These are phyloP conservation scores for Triticum turgidum DNA, from an alignment of 176 grass and related monocot genomes.

Conservation along the genomic window DNA sequence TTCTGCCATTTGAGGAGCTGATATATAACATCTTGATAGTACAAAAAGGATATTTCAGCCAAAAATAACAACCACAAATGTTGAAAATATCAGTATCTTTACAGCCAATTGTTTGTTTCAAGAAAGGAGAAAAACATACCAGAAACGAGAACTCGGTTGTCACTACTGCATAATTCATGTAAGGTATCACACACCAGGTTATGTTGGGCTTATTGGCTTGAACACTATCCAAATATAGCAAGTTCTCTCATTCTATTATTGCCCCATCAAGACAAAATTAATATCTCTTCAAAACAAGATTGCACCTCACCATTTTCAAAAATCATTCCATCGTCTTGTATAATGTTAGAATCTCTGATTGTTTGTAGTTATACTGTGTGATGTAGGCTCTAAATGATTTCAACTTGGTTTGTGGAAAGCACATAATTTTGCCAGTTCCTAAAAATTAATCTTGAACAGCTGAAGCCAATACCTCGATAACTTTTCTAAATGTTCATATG, in stretches of 20 bases:
- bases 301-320: neutral
- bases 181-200: neutral
- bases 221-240: neutral
- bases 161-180: neutral
- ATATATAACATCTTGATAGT: too few relatives aligned
- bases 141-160: neutral
- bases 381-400: neutral
- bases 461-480: neutral
- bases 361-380: neutral
- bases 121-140: neutral
- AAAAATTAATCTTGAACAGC: neutral
- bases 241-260: neutral
- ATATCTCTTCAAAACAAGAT: neutral
- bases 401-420: neutral
- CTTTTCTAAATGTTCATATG: neutral
- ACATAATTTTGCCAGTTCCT: neutral
- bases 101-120: neutral
- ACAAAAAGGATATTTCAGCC: too few relatives aligned
- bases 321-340: neutral
- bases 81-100: neutral
- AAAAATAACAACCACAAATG: too few relatives aligned
- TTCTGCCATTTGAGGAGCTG: too few relatives aligned
- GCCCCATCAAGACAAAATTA: neutral
- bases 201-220: neutral
- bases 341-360: neutral